A percentile compares a stretch with the other conserved stretches of the same genome.
phyloP scores from a whole-genome alignment of 257 asterid genomes.

The Jaltomata sinuosa region DNA sequence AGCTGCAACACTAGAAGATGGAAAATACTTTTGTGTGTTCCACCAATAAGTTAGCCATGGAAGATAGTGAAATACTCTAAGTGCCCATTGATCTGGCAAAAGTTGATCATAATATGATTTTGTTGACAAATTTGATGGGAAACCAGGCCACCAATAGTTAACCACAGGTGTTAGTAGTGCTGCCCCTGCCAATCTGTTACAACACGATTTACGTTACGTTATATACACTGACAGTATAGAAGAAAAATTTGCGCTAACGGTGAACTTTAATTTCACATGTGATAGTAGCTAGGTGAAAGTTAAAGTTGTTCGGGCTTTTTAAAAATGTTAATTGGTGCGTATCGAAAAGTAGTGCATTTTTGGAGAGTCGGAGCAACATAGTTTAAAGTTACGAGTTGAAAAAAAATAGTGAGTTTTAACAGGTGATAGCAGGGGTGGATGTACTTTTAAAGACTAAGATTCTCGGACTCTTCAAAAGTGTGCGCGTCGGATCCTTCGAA shows the following conservation, averaged over 20 bases:
- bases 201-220: neutral
- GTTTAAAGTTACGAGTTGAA: too few relatives aligned
- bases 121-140: neutral
- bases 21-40: neutral
- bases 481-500: fast-evolving
- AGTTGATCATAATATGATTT: neutral
- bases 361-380: too few relatives aligned
- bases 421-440: neutral
- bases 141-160: neutral
- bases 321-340: too few relatives aligned
- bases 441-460: neutral
- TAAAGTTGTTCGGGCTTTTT: too few relatives aligned
- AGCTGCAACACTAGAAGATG: neutral
- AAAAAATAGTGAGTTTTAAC: neutral
- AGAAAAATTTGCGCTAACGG: too few relatives aligned
- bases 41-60: neutral
- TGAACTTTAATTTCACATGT: too few relatives aligned
- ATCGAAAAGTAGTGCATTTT: too few relatives aligned
- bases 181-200: neutral
- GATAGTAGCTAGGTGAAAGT: too few relatives aligned
- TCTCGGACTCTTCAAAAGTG: neutral
- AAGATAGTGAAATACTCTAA: neutral
- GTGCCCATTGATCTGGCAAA: neutral
- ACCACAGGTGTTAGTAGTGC: neutral
- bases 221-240: neutral